Percentiles rank a stretch among this genome's conserved stretches.
Conservation (phyloP, 176 grass and related monocot genomes). For the Bonia amplexicaulis region DNA sequence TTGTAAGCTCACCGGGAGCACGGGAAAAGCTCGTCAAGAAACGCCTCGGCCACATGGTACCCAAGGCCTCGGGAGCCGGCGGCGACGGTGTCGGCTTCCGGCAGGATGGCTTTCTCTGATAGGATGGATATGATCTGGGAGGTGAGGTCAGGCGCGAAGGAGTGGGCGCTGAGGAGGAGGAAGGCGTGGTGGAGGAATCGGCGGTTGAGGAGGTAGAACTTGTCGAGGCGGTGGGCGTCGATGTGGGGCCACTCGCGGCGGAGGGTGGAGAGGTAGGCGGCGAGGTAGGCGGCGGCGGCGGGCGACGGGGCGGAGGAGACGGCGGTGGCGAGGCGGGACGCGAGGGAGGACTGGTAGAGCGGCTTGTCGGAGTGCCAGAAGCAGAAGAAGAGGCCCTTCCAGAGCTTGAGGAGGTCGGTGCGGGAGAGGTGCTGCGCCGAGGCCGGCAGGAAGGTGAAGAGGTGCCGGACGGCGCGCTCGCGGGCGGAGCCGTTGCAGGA, state of each 20-base stretch:
- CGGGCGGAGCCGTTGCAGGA: constrained; percentile 47
- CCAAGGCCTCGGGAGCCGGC: constrained; percentile 39
- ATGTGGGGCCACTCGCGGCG: constrained; percentile 83
- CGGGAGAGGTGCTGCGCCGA: constrained; percentile 32
- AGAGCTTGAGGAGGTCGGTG: constrained; percentile 71
- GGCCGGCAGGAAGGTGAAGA: constrained; percentile 35
- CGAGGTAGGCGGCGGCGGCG: constrained; percentile 46
- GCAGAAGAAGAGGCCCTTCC: constrained; percentile 99
- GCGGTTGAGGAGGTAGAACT: constrained; percentile 93
- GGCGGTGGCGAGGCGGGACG: constrained; percentile 56
- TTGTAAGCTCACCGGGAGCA: constrained; percentile 48
- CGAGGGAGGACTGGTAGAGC: constrained; percentile 61
- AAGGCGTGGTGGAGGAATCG: constrained; percentile 70
- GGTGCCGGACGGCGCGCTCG: constrained; percentile 52
- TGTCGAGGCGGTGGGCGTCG: constrained; percentile 86
- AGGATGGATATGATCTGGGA: constrained; percentile 38
- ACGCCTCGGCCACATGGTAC: constrained; percentile 78
- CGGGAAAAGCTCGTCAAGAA: constrained; percentile 69
- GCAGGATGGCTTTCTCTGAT: constrained; percentile 46
- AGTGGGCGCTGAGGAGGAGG: constrained; percentile 43
- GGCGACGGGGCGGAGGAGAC: constrained; percentile 36
- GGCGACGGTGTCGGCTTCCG: constrained; percentile 29
- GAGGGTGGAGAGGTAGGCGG: constrained; percentile 68
- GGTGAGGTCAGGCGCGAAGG: constrained; percentile 43
- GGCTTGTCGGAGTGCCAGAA: constrained; percentile 94